Evolutionary conservation across 192 early-diverging fungal species (phyloP).

Genomic region (Backusella australiensis): DNA sequence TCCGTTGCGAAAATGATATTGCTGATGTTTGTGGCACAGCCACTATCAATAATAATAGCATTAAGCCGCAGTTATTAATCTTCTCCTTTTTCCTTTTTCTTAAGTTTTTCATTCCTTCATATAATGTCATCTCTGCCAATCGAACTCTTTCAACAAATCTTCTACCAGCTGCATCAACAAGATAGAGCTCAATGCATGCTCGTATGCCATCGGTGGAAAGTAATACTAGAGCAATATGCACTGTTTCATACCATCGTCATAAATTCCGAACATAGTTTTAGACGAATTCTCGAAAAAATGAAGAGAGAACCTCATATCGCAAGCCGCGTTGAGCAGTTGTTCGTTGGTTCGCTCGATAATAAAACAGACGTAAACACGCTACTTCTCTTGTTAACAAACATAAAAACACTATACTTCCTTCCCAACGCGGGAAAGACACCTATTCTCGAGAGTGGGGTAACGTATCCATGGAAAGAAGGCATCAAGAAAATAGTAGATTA

Average conservation of each 20-base stretch:
- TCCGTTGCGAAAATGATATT: background rate
- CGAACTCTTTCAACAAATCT: background rate
- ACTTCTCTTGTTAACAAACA: background rate
- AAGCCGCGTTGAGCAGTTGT: background rate
- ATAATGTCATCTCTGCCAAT: background rate
- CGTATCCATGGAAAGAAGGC: background rate
- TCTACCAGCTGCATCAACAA: background rate
- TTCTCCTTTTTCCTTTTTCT: background rate
- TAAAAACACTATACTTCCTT: background rate
- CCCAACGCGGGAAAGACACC: background rate
- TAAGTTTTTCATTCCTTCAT: background rate
- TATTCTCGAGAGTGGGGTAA: background rate
- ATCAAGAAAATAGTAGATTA: background rate
- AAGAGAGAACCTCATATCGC: background rate
- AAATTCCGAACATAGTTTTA: background rate
- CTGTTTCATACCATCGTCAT: background rate
- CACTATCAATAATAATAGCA: background rate
- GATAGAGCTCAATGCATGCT: background rate
- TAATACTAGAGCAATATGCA: background rate
- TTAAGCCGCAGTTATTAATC: background rate
- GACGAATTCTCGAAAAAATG: background rate
- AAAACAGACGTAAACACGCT: background rate
- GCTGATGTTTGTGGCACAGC: background rate
- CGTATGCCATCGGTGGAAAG: background rate
- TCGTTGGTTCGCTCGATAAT: background rate